These are phyloP conservation scores for Adansonia grandidieri DNA, from an alignment of 441 rosid species.

Conservation along the genomic window DNA sequence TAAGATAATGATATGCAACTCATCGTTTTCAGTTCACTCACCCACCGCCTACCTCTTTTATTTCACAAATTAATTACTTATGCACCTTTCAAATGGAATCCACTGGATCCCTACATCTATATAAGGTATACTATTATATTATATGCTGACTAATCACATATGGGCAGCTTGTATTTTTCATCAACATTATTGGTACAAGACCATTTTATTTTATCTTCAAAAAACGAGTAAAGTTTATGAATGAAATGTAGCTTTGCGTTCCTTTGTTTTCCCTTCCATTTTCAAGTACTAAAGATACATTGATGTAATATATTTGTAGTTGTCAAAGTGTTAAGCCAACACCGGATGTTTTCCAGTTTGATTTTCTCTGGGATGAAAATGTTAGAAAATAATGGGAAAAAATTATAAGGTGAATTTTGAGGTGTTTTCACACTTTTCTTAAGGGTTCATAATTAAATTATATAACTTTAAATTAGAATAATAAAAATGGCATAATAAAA, in stretches of 20 bases:
- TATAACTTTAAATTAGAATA: too few relatives aligned
- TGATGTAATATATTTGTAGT: too few relatives aligned
- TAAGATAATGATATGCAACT: neutral
- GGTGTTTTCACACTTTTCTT: too few relatives aligned
- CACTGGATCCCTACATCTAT: too few relatives aligned
- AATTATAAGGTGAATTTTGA: too few relatives aligned
- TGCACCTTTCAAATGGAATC: neutral
- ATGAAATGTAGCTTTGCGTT: neutral
- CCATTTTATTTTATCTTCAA: neutral
- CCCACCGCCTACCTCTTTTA: constrained; percentile 4
- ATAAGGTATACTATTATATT: too few relatives aligned
- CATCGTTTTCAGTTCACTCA: neutral
- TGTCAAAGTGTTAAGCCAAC: neutral
- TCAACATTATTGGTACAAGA: too few relatives aligned
- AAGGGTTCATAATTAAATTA: too few relatives aligned
- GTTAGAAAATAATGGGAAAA: too few relatives aligned
- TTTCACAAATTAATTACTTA: neutral
- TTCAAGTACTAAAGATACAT: neutral
- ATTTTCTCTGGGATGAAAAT: neutral
- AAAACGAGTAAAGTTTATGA: neutral
- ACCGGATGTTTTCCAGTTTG: neutral
- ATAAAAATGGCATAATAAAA: too few relatives aligned
- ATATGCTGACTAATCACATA: too few relatives aligned
- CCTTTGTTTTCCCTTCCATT: neutral
- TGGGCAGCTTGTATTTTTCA: too few relatives aligned